Evolutionary conservation across 2,329 filamentous ascomycete genomes (phyloP), one percentile per base, ranked within the genome.

Genomic region (Fusarium praegraminearum): DNA sequence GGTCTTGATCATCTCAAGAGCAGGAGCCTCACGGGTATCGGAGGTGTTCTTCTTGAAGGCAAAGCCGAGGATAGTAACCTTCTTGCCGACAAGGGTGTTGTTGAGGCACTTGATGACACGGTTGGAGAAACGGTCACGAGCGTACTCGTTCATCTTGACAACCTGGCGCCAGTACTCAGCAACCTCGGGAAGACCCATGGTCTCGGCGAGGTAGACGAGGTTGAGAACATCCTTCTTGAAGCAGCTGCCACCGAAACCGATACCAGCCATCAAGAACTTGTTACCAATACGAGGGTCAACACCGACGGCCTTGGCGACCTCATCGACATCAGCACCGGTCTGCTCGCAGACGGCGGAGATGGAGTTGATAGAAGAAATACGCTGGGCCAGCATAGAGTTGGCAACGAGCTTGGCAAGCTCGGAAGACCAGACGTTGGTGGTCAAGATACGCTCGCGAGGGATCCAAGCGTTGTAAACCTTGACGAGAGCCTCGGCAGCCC

Each of bases 21-120:
- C 89, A 1, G 90, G 87, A 44, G 87, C 89, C 76, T 93, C 91
- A 38, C 92, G 86, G 7, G 90, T 92, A 76, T 94, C 92, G 24
- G 87, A 88, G 1, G 92, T 94, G 77, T 93, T 87, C 80, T 92
- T 91, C 83, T 95, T 94, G 81, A 93, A 94, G 11, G 91, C 90
- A 71, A 90, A 94, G 6, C 92, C 92, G 8, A 94, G 84, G 3
- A 94, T 82, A 4, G 90, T 85, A 16, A 94, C 82, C 80, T 92
- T 93, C 82, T 93, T 93, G 62, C 87, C 86, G 4, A 84, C 83
- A 8, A 93, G 82, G 12, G 89, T 92, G 76, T 90, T 89, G 79
- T 92, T 89, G 53, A 94, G 83, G 57, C 86, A 87, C 63, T 84
- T 84, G 72, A 93, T 86, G 44, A 94, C 87, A 50, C 88, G 86